phyloP scores from a whole-genome alignment of 2,329 filamentous ascomycete genomes.

The Leptographium lundbergii region DNA sequence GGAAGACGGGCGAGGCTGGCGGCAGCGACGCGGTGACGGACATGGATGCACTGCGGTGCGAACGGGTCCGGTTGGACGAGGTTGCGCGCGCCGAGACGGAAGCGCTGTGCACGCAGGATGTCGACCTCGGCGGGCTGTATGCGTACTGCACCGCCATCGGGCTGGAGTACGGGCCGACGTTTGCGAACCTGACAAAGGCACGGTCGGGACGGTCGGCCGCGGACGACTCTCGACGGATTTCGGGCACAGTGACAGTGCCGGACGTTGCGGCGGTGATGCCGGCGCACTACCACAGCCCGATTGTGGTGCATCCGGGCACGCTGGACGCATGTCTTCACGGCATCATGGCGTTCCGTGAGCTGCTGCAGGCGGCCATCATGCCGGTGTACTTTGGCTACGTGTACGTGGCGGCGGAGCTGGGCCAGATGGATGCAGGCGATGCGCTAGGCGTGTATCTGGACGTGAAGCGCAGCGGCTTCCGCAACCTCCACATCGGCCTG shows the following conservation, averaged over 20 bases:
- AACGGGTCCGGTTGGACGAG: slow-evolving; percentile 1
- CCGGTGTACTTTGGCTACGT: slow-evolving; percentile 11
- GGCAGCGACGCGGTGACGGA: slow-evolving; percentile 1
- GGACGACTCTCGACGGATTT: slow-evolving; percentile 3
- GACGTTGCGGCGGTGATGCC: slow-evolving; percentile 11
- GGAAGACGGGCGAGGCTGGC: neutral
- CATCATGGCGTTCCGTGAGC: slow-evolving; percentile 12
- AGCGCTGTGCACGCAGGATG: slow-evolving; percentile 3
- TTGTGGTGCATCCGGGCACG: slow-evolving; percentile 13
- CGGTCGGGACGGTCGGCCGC: neutral
- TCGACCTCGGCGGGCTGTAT: slow-evolving; percentile 8
- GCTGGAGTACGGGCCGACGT: slow-evolving; percentile 14
- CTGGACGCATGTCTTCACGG: slow-evolving; percentile 13
- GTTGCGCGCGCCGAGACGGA: neutral
- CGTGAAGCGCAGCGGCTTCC: slow-evolving; percentile 10
- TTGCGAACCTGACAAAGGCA: slow-evolving; percentile 11
- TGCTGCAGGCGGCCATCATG: slow-evolving; percentile 12
- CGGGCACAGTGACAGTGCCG: slow-evolving; percentile 8
- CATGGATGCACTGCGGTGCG: neutral
- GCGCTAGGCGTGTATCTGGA: slow-evolving; percentile 6
- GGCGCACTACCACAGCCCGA: slow-evolving; percentile 8
- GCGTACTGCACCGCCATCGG: slow-evolving; percentile 12
- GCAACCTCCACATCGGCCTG: slow-evolving; percentile 12
- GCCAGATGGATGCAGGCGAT: slow-evolving; percentile 1
- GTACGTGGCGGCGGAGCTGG: slow-evolving; percentile 6